A percentile compares a stretch with the other conserved stretches of the same genome.
phyloP scores from a whole-genome alignment of 192 early-diverging fungal genomes.

The Entomortierella chlamydospora region DNA sequence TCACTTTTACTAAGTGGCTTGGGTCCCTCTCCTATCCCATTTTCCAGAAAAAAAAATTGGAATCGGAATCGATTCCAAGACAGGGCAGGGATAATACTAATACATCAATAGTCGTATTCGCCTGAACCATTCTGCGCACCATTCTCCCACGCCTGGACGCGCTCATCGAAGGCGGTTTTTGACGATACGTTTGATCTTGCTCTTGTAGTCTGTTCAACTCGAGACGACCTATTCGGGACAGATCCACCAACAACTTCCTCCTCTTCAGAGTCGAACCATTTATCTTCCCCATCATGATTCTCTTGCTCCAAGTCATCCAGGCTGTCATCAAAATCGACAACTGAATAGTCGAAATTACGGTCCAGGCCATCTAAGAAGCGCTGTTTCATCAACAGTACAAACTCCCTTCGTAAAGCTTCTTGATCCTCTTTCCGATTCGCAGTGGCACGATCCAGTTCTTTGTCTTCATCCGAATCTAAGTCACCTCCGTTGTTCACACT shows the following conservation, averaged over 20 bases:
- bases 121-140: slow-evolving; percentile 32
- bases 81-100: too few species aligned
- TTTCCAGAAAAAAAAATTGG: too few species aligned
- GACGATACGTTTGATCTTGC: background rate
- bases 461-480: slow-evolving; percentile 14
- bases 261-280: slow-evolving; percentile 43
- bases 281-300: slow-evolving; percentile 39
- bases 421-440: slow-evolving; percentile 38
- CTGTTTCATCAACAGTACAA: slow-evolving; percentile 53
- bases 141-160: slow-evolving; percentile 25
- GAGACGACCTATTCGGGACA: too few species aligned
- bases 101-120: slow-evolving; percentile 32
- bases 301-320: slow-evolving; percentile 53
- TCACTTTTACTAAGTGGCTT: too few species aligned
- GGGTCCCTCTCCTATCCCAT: too few species aligned
- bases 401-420: slow-evolving; percentile 30
- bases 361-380: slow-evolving; percentile 49
- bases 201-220: background rate
- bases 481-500: slow-evolving; percentile 20
- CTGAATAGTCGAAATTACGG: slow-evolving; percentile 38
- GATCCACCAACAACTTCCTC: slow-evolving; percentile 10
- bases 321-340: slow-evolving; percentile 44
- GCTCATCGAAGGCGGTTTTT: slow-evolving; percentile 8
- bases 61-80: too few species aligned
- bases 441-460: slow-evolving; percentile 17